Conservation (phyloP, 208 protist species). For the Acanthamoeba culbertsoni region DNA sequence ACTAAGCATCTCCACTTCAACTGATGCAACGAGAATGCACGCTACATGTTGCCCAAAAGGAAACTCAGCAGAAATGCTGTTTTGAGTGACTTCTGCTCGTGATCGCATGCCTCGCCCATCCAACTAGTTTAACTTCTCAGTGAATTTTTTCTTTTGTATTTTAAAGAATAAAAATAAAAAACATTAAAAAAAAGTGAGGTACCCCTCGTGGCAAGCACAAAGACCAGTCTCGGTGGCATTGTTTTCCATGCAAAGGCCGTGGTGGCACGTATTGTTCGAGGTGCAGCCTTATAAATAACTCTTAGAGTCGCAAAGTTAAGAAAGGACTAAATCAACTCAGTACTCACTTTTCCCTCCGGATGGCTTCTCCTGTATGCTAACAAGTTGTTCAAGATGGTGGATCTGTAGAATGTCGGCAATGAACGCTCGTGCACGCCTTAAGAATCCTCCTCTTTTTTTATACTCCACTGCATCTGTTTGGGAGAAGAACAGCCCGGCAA, state of each 20-base stretch:
- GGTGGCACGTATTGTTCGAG: neutral
- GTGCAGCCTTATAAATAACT: neutral
- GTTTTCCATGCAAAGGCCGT: neutral
- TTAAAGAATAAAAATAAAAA: neutral
- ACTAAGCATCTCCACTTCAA: neutral
- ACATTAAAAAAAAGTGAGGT: neutral
- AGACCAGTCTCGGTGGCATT: neutral
- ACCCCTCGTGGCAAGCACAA: neutral
- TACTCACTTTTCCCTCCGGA: neutral
- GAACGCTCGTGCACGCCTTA: neutral
- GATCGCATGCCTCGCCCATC: neutral
- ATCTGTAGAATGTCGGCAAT: neutral
- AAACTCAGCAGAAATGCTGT: conserved; percentile 46
- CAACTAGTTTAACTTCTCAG: neutral
- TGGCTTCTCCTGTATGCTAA: neutral
- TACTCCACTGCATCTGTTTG: neutral
- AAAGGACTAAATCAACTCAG: neutral
- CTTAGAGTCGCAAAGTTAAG: neutral
- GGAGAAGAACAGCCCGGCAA: neutral
- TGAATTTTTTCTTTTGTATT: neutral
- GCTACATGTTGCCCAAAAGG: neutral
- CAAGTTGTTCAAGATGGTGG: neutral
- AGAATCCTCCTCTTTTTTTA: neutral
- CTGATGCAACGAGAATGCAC: neutral
- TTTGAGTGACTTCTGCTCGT: conserved; percentile 39